Percentiles rank a stretch among this genome's conserved stretches.
These are phyloP conservation scores for Phyllosticta capitalensis DNA, from an alignment of 2,329 filamentous ascomycete species.

Conservation along the genomic window DNA sequence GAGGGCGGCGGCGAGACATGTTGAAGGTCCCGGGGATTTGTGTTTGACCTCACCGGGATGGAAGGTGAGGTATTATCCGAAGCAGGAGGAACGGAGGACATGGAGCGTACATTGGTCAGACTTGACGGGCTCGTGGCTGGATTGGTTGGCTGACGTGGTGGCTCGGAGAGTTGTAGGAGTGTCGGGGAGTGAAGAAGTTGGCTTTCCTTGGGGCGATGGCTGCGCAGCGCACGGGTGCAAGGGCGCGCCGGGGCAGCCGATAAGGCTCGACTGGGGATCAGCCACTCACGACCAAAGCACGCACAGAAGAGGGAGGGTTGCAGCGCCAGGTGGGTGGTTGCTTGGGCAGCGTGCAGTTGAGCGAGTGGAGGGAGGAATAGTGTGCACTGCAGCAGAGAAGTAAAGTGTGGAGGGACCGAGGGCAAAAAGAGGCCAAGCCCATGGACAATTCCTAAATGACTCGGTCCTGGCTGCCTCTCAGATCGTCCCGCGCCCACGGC, in stretches of 20 bases:
- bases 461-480: background rate
- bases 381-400: background rate
- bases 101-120: conserved; percentile 35
- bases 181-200: conserved; percentile 5
- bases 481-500: background rate
- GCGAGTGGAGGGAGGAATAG: background rate
- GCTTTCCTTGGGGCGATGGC: background rate
- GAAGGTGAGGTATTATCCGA: conserved; percentile 31
- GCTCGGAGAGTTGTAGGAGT: conserved; percentile 13
- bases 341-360: background rate
- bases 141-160: conserved; percentile 26
- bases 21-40: conserved; percentile 17
- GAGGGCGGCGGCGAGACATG: conserved; percentile 14
- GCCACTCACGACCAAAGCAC: too few species aligned
- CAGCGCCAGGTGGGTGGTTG: background rate
- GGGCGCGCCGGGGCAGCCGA: background rate
- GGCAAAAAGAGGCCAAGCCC: background rate
- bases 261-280: background rate
- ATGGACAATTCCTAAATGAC: background rate
- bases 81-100: conserved; percentile 31
- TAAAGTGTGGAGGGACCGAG: background rate
- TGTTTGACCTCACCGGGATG: conserved; percentile 31
- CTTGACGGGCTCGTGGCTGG: conserved; percentile 12
- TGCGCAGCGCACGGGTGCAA: background rate
- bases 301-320: background rate